Evolutionary conservation across 176 grass and related monocot genomes (phyloP).

Genomic region (Areca catechu): DNA sequence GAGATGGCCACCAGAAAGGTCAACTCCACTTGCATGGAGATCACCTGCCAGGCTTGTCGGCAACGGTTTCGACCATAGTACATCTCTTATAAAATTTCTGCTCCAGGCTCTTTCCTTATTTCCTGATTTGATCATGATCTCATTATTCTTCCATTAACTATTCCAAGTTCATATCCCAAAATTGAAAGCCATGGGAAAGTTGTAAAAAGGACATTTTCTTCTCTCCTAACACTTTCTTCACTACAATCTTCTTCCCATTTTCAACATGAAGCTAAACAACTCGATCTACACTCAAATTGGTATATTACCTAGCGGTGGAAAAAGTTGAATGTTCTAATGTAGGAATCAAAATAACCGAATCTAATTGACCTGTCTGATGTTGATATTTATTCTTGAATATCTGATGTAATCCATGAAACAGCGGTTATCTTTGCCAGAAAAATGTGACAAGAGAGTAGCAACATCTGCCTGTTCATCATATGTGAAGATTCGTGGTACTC

Average conservation of each 20-base stretch:
- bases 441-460: constrained; percentile 1
- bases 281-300: too few species aligned
- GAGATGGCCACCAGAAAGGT: constrained; percentile 56
- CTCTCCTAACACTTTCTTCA: too few species aligned
- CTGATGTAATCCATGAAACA: constrained; percentile 49
- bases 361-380: constrained; percentile 37
- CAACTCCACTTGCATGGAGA: constrained; percentile 60
- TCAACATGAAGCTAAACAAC: too few species aligned
- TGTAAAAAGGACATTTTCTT: too few species aligned
- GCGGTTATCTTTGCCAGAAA: constrained; percentile 41
- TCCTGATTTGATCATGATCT: too few species aligned
- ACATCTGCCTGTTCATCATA: constrained; percentile 3
- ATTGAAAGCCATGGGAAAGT: too few species aligned
- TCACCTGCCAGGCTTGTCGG: constrained; percentile 93
- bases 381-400: constrained; percentile 88
- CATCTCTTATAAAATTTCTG: not conserved
- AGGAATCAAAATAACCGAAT: not conserved
- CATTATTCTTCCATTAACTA: too few species aligned
- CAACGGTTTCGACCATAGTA: constrained; percentile 70
- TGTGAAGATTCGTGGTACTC: constrained; percentile 11
- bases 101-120: too few species aligned
- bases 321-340: too few species aligned
- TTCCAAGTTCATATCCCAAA: too few species aligned
- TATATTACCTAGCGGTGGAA: too few species aligned
- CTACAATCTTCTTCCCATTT: too few species aligned